These are phyloP conservation scores for Talaromyces verruculosus DNA, from an alignment of 2,329 filamentous ascomycete genomes.

Conservation along the genomic window DNA sequence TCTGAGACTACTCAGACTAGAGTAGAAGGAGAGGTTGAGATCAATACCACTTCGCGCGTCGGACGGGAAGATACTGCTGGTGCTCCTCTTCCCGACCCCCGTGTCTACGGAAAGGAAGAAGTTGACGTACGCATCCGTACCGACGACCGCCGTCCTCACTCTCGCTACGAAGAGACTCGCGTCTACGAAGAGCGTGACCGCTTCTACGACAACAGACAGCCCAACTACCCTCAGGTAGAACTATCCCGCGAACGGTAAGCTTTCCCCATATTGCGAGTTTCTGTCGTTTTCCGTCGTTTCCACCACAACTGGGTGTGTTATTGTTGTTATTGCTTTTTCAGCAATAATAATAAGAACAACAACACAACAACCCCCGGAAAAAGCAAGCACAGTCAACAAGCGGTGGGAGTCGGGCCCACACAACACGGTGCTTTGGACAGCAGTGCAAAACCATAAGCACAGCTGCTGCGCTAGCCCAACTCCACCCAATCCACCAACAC, in stretches of 20 bases:
- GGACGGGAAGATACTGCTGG: slow-evolving; percentile 89
- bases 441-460: slow-evolving; percentile 4
- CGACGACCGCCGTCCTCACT: slow-evolving; percentile 69
- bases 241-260: slow-evolving; percentile 54
- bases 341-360: slow-evolving; percentile 4
- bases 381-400: slow-evolving; percentile 18
- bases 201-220: slow-evolving; percentile 27
- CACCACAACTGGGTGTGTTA: neutral
- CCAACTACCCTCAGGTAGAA: slow-evolving; percentile 44
- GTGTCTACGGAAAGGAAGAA: slow-evolving; percentile 77
- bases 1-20: slow-evolving; percentile 67
- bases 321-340: slow-evolving; percentile 5
- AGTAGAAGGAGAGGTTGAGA: slow-evolving; percentile 86
- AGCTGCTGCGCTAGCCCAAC: slow-evolving; percentile 14
- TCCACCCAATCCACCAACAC: slow-evolving; percentile 17
- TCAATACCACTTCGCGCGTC: slow-evolving; percentile 73
- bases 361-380: slow-evolving; percentile 2
- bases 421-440: slow-evolving; percentile 1
- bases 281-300: neutral
- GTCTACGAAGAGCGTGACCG: slow-evolving; percentile 40
- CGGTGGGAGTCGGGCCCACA: slow-evolving; percentile 18
- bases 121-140: slow-evolving; percentile 73
- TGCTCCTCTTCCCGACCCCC: slow-evolving; percentile 57
- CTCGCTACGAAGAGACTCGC: slow-evolving; percentile 46
- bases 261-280: slow-evolving; percentile 23